phyloP scores from a whole-genome alignment of 2,329 filamentous ascomycete genomes.

The Botryosphaeria agaves region DNA sequence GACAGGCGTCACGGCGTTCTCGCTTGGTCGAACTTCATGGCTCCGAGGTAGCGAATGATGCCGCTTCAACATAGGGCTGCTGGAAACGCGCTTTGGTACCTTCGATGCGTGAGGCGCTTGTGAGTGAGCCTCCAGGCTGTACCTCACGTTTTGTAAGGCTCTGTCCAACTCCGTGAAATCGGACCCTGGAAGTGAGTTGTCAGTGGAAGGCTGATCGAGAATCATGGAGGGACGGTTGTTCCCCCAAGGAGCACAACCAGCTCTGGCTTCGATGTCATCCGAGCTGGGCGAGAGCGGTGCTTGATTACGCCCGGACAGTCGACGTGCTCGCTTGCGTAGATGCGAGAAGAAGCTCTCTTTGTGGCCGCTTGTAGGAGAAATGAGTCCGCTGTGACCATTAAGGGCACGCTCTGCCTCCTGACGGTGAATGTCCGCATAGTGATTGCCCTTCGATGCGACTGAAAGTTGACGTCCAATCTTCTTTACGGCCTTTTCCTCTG shows the following conservation, averaged over 20 bases:
- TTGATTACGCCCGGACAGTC: conserved; percentile 83
- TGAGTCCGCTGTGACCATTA: conserved; percentile 61
- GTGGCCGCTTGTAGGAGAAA: conserved; percentile 59
- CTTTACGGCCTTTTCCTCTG: conserved; percentile 54
- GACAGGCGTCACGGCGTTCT: conserved; percentile 42
- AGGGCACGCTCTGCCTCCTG: conserved; percentile 83
- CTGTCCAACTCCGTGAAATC: conserved; percentile 44
- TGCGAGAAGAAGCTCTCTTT: conserved; percentile 99
- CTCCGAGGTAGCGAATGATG: conserved; percentile 28
- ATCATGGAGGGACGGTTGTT: conserved; percentile 74
- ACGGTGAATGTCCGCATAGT: conserved; percentile 78
- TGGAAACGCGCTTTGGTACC: conserved; percentile 16
- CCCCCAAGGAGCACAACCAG: conserved; percentile 77
- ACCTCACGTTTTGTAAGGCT: conserved; percentile 41
- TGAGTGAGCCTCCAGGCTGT: conserved; percentile 32
- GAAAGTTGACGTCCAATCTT: conserved; percentile 94
- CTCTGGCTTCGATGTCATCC: conserved; percentile 85
- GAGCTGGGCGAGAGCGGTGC: conserved; percentile 59
- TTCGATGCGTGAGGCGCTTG: conserved; percentile 14
- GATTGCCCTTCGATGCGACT: conserved; percentile 77
- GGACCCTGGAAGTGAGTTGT: conserved; percentile 25
- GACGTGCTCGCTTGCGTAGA: conserved; percentile 76
- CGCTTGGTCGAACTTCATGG: conserved; percentile 36
- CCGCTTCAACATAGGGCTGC: conserved; percentile 29
- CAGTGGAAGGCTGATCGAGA: conserved; percentile 46